Evolutionary conservation across 2,329 filamentous ascomycete species (phyloP).

Genomic region (Dryadomyces sulphureus): DNA sequence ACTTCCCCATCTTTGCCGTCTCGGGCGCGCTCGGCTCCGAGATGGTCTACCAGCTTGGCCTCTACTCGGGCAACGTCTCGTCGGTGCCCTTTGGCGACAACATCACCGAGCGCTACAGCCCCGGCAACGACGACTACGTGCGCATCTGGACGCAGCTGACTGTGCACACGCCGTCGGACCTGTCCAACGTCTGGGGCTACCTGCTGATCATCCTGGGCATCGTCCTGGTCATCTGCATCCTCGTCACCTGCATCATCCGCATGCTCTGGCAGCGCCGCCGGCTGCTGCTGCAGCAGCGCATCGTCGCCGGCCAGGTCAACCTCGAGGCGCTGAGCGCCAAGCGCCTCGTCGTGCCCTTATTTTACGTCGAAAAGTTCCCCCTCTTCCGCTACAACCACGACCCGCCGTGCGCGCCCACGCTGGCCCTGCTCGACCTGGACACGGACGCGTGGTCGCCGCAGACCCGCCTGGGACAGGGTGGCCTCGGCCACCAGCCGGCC

Average conservation of each 20-base stretch:
- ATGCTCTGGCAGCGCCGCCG: slow-evolving; percentile 59
- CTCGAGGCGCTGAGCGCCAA: slow-evolving; percentile 78
- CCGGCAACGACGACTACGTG: slow-evolving; percentile 42
- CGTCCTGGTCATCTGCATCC: slow-evolving; percentile 50
- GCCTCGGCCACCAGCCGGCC: slow-evolving; percentile 52
- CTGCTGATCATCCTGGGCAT: slow-evolving; percentile 56
- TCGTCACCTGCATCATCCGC: slow-evolving; percentile 61
- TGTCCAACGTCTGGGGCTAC: slow-evolving; percentile 75
- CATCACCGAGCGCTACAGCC: slow-evolving; percentile 38
- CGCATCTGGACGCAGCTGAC: slow-evolving; percentile 43
- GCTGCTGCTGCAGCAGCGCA: slow-evolving; percentile 49
- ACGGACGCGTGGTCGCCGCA: too few species aligned
- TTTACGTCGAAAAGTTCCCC: slow-evolving; percentile 59
- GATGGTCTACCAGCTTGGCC: slow-evolving; percentile 56
- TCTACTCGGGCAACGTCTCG: slow-evolving; percentile 65
- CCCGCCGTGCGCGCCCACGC: slow-evolving; percentile 27
- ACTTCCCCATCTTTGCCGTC: slow-evolving; percentile 73
- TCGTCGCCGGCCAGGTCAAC: slow-evolving; percentile 68
- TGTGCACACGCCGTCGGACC: slow-evolving; percentile 28
- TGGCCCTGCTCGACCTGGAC: too few species aligned
- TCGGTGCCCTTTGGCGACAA: slow-evolving; percentile 42
- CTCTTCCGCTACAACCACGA: slow-evolving; percentile 60
- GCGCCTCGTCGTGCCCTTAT: slow-evolving; percentile 58
- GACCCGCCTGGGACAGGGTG: too few species aligned
- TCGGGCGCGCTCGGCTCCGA: slow-evolving; percentile 49